These are phyloP conservation scores for Lepidium sativum DNA, from an alignment of 345 rosid genomes.

Conservation along the genomic window DNA sequence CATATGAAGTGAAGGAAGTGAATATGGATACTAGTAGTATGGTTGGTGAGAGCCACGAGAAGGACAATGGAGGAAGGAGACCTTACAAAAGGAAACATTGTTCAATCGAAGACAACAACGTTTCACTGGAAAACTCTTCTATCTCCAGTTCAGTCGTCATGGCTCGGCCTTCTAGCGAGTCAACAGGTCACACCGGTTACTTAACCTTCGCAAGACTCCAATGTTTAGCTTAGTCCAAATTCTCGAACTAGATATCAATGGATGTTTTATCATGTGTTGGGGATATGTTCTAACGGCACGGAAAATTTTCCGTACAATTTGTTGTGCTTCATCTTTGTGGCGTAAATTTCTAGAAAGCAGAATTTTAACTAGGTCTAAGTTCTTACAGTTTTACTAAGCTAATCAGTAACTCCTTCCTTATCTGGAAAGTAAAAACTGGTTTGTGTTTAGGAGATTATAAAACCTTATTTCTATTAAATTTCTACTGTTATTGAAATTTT, in stretches of 20 bases:
- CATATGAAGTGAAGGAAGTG: slow-evolving; percentile 74
- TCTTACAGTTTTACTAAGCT: no score
- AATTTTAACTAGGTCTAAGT: no score
- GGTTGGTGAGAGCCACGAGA: slow-evolving; percentile 24
- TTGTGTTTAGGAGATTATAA: no score
- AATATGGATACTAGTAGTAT: slow-evolving; percentile 26
- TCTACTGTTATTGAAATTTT: no score
- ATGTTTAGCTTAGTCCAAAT: slow-evolving; percentile 30
- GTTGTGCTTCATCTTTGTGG: no score
- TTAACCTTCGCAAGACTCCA: slow-evolving; percentile 85
- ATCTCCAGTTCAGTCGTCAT: slow-evolving; percentile 31
- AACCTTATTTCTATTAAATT: no score
- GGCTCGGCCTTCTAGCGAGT: slow-evolving; percentile 75
- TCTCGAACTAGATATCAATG: not conserved
- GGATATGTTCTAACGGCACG: no score
- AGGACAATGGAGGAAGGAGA: slow-evolving; percentile 24
- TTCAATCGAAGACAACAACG: slow-evolving; percentile 30
- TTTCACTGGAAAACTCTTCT: slow-evolving; percentile 20
- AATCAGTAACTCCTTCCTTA: no score
- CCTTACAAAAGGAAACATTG: slow-evolving; percentile 75
- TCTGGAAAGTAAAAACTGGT: no score
- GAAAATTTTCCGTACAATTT: no score
- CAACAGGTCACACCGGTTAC: slow-evolving; percentile 94
- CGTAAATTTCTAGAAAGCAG: no score
- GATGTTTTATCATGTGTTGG: not conserved